These are phyloP conservation scores for Crotalaria pallida DNA, from an alignment of 306 rosid genomes.

Conservation along the genomic window DNA sequence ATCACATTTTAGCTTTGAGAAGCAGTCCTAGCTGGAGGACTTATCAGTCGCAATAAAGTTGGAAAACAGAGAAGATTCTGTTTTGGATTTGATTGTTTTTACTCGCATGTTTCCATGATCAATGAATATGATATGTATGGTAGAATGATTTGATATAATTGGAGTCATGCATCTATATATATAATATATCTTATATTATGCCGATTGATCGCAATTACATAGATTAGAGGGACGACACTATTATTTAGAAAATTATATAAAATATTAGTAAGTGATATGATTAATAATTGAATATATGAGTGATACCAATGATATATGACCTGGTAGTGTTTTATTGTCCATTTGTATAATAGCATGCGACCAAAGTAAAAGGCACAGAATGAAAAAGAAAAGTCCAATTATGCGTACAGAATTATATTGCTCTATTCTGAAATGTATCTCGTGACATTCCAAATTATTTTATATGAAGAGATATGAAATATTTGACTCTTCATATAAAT, in stretches of 20 bases:
- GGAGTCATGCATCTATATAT: background rate
- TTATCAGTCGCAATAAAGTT: slow-evolving; percentile 33
- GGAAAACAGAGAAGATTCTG: slow-evolving; percentile 44
- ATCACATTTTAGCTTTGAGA: background rate
- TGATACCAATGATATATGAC: background rate
- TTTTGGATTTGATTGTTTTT: slow-evolving; percentile 30
- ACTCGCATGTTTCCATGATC: slow-evolving; percentile 31
- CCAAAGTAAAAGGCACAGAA: slow-evolving; percentile 1
- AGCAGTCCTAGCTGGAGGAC: background rate
- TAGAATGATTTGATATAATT: slow-evolving; percentile 10
- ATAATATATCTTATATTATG: background rate
- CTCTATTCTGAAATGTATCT: slow-evolving; percentile 31
- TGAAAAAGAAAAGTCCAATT: slow-evolving; percentile 23
- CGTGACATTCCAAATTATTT: slow-evolving; percentile 40
- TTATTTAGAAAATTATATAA: background rate
- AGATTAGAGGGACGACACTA: background rate
- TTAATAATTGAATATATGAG: background rate
- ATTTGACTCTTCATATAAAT: slow-evolving; percentile 3
- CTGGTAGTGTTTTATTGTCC: slow-evolving; percentile 26
- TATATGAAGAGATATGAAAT: background rate
- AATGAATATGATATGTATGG: background rate
- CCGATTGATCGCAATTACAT: background rate
- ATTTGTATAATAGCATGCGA: background rate
- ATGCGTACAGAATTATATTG: slow-evolving; percentile 20
- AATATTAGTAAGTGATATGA: background rate